These are phyloP conservation scores for Fusarium albidum DNA, from an alignment of 2,329 filamentous ascomycete genomes.

Conservation along the genomic window DNA sequence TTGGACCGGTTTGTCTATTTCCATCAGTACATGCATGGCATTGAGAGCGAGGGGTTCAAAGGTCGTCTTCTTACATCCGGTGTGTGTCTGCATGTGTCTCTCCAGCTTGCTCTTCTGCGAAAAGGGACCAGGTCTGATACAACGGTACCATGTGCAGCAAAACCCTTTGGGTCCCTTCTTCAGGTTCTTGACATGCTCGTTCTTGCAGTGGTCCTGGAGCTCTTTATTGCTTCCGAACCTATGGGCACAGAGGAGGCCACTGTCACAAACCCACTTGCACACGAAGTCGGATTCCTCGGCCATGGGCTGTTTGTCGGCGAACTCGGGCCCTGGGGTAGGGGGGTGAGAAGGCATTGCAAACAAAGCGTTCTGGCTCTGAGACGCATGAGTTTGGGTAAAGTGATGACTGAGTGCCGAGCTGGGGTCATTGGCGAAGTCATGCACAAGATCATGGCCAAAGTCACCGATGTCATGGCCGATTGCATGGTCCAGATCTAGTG, in stretches of 20 bases:
- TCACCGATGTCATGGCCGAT: constrained; percentile 14
- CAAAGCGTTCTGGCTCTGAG: constrained; percentile 4
- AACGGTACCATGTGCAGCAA: constrained; percentile 65
- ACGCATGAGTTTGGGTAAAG: constrained; percentile 7
- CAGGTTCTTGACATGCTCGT: constrained; percentile 56
- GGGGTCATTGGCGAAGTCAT: constrained; percentile 10
- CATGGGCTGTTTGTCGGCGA: constrained; percentile 23
- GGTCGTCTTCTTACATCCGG: constrained; percentile 60
- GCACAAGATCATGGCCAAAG: constrained; percentile 13
- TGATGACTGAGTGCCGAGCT: constrained; percentile 10
- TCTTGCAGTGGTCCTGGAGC: constrained; percentile 64
- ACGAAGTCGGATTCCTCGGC: constrained; percentile 38
- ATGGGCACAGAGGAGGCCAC: constrained; percentile 42
- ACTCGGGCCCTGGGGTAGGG: constrained; percentile 23
- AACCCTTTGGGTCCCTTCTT: constrained; percentile 57
- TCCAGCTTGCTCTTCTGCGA: constrained; percentile 70
- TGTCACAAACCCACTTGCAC: constrained; percentile 45
- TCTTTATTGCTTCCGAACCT: constrained; percentile 55
- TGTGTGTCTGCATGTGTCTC: constrained; percentile 71
- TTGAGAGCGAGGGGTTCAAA: not conserved
- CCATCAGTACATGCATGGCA: constrained; percentile 17
- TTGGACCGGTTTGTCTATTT: constrained; percentile 64
- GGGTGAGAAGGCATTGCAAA: constrained; percentile 10
- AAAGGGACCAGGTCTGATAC: constrained; percentile 62
- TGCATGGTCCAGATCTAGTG: constrained; percentile 23